A percentile compares a stretch with the other conserved stretches of the same genome.
phyloP scores from a whole-genome alignment of 2,329 filamentous ascomycete species.

The Colletotrichum tabaci region DNA sequence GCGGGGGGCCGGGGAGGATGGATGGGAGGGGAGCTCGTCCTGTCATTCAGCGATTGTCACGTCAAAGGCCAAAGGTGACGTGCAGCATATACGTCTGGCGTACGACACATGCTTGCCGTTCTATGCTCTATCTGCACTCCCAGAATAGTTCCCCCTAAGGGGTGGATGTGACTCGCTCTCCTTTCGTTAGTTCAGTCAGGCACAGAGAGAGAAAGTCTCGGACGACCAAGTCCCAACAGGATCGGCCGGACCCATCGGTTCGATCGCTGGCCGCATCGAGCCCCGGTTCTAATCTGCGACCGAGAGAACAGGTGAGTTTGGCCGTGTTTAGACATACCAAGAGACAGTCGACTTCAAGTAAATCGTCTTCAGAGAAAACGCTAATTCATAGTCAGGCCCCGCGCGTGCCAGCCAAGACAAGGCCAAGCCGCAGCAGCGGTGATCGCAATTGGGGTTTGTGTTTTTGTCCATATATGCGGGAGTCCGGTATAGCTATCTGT shows the following conservation, averaged over 20 bases:
- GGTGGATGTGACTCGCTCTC: background rate
- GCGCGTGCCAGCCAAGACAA: constrained; percentile 18
- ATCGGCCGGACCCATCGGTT: background rate
- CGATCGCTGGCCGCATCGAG: background rate
- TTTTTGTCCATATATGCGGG: background rate
- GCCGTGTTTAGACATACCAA: constrained; percentile 12
- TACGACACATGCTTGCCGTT: background rate
- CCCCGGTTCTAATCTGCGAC: no score
- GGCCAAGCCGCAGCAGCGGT: constrained; percentile 19
- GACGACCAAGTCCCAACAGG: no score
- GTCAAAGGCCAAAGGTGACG: no score
- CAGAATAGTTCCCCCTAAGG: background rate
- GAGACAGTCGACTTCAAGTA: constrained; percentile 21
- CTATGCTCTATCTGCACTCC: background rate
- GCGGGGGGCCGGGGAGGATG: no score
- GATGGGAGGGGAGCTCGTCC: no score
- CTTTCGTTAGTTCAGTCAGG: no score
- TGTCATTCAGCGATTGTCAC: background rate
- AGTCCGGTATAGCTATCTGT: no score
- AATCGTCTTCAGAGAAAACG: constrained; percentile 7
- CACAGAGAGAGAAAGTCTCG: no score
- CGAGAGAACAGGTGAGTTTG: no score
- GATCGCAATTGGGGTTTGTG: constrained; percentile 5
- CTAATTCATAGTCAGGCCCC: background rate
- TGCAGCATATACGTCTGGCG: no score